Base-by-base conservation (phyloP, 2,329 filamentous ascomycete species). In the Sclerotinia minor region DNA sequence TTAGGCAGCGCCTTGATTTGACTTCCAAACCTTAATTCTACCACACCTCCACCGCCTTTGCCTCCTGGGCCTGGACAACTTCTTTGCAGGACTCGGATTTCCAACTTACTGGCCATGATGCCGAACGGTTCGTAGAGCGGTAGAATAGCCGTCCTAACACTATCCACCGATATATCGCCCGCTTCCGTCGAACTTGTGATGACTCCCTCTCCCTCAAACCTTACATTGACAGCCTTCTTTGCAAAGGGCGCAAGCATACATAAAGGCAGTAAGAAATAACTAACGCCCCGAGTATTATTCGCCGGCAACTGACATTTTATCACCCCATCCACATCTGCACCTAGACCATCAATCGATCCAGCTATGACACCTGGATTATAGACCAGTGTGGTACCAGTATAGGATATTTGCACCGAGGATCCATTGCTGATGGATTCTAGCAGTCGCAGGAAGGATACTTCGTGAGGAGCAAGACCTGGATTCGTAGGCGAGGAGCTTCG, bases 351-450 rank as follows among this genome's bases (percentile, higher is more conserved):
- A 32, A 91, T 87, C 58, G 89, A 90, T 70, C 95, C 95, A 0
- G 92, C 95, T 75, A 99, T 96, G 52, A 99, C 83, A 47, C 95
- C 95, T 0, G 95, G 95, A 72, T 92, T 90, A 81, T 96, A 99
- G 49, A 94, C 89, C 67, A 99, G 86, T 1, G 92, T 94, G 0
- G 95, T 98, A 77, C 95, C 95, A 1, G 93, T 97, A 81, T 96
- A 95, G 15, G 93, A 97, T 74, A 99, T 97, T 76, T 97, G 94
- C 81, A 98, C 92, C 67, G 91, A 89, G 68, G 91, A 92, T 80
- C 95, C 95, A 83, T 99, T 99, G 76, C 95, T 99, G 75, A 99
- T 85, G 73, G 92, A 86, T 79, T 98, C 95, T 76, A 99, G 89
- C 24, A 99, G 90, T 68, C 95, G 94, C 44, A 99, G 86, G 79